A percentile compares a stretch with the other conserved stretches of the same genome.
Evolutionary conservation across 257 asterid species (phyloP).

Genomic region (Solanum clarkiae): DNA sequence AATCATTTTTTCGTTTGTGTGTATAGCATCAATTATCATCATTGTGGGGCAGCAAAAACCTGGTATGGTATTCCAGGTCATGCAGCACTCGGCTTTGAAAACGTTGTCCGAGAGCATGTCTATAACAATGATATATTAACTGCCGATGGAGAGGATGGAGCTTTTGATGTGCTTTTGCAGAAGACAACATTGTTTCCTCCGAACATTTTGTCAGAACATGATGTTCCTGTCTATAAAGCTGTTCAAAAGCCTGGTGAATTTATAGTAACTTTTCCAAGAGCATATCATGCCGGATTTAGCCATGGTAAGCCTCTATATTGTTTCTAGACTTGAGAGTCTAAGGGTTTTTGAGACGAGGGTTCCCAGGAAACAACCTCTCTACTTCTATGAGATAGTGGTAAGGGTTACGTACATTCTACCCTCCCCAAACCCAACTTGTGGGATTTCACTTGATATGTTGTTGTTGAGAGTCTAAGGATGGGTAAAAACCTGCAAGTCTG

Average conservation of each 20-base stretch:
- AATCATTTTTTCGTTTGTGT: background rate
- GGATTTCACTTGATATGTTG: too few relatives aligned
- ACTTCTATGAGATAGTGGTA: too few relatives aligned
- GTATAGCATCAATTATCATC: conserved; percentile 87
- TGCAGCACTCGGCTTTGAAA: conserved; percentile 78
- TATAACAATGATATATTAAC: conserved; percentile 62
- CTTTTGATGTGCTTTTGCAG: conserved; percentile 87
- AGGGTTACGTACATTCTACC: too few relatives aligned
- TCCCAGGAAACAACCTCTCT: too few relatives aligned
- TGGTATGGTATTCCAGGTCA: conserved; percentile 99
- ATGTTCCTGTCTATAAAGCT: conserved; percentile 88
- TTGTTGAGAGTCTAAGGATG: background rate
- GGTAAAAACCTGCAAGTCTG: background rate
- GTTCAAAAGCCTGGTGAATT: conserved; percentile 96
- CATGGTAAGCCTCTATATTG: conserved; percentile 40
- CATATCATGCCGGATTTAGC: conserved; percentile 98
- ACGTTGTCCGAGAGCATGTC: conserved; percentile 69
- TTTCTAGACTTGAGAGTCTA: background rate
- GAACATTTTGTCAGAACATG: conserved; percentile 55
- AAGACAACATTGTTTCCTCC: conserved; percentile 96
- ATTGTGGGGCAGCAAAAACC: conserved; percentile 97
- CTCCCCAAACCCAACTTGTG: too few relatives aligned
- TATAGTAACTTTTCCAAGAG: conserved; percentile 85
- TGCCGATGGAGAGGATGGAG: conserved; percentile 87
- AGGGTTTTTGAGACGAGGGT: background rate